phyloP scores from a whole-genome alignment of 192 early-diverging fungal genomes.

The Gamsiella multidivaricata region DNA sequence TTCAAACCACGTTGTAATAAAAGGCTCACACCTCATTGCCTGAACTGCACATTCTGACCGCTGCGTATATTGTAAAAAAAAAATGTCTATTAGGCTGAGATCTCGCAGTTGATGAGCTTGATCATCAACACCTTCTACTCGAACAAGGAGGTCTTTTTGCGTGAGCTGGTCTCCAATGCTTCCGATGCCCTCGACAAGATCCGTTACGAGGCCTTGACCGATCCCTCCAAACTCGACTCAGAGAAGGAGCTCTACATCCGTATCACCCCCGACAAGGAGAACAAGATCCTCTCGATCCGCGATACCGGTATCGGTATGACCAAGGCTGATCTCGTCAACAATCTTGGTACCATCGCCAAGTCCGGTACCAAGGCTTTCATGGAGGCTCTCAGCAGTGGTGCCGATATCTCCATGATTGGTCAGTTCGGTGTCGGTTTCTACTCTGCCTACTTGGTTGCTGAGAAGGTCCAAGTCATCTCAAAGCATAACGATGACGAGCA shows the following conservation, averaged over 20 bases:
- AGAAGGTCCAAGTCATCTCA: conserved; percentile 93
- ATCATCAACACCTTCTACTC: conserved; percentile 99
- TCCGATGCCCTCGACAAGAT: conserved; percentile 96
- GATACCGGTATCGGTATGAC: conserved; percentile 92
- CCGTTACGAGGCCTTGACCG: conserved; percentile 94
- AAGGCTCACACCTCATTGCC: conserved; percentile 45
- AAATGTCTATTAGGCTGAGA: conserved; percentile 99
- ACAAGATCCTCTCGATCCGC: conserved; percentile 88
- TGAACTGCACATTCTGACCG: conserved; percentile 45
- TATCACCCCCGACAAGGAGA: conserved; percentile 83
- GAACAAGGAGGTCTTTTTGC: conserved; percentile 96
- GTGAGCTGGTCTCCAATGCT: conserved; percentile 94
- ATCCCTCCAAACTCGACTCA: conserved; percentile 89
- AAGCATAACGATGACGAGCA: conserved; percentile 97
- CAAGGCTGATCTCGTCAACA: conserved; percentile 94
- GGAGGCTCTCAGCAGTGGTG: conserved; percentile 93
- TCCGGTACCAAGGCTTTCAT: conserved; percentile 99
- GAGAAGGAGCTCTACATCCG: conserved; percentile 94
- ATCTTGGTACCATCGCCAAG: conserved; percentile 99
- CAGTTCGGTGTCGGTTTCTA: conserved; percentile 99
- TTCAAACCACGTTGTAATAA: too few species aligned
- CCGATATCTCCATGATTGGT: conserved; percentile 99
- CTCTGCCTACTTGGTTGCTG: conserved; percentile 98
- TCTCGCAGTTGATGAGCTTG: conserved; percentile 97
- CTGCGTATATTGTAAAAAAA: too few species aligned